Percentiles rank a stretch among this genome's conserved stretches.
Evolutionary conservation across 1,139 yeast genomes (phyloP).

Genomic region (Sugiyamaella pinicola): DNA sequence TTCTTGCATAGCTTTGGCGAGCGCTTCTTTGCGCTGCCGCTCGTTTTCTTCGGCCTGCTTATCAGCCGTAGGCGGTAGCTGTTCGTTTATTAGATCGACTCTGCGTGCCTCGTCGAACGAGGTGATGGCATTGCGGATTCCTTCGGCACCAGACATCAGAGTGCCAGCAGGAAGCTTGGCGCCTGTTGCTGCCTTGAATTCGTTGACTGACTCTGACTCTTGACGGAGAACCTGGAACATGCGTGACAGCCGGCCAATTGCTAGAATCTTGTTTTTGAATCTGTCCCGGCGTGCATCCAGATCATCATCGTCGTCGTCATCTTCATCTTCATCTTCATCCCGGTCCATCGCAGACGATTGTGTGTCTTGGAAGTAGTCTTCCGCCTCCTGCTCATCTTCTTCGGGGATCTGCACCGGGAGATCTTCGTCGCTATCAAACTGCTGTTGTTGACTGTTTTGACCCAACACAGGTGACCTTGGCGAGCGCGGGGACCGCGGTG

Average conservation of each 20-base stretch:
- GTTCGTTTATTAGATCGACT: conserved; percentile 84
- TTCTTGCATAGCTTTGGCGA: conserved; percentile 51
- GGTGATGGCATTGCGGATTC: conserved; percentile 66
- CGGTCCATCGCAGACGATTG: conserved; percentile 9
- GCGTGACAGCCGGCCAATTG: conserved; percentile 91
- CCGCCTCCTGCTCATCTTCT: conserved; percentile 14
- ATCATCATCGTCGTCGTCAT: conserved; percentile 17
- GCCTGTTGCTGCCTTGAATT: conserved; percentile 69
- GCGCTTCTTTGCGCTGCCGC: conserved; percentile 47
- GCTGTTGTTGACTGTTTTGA: conserved; percentile 3
- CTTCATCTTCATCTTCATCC: conserved; percentile 9
- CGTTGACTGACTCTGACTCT: conserved; percentile 86
- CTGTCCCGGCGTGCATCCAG: conserved; percentile 52
- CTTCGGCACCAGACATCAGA: conserved; percentile 78
- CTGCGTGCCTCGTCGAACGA: conserved; percentile 82
- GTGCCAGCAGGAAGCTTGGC: conserved; percentile 80
- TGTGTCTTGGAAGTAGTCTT: conserved; percentile 14
- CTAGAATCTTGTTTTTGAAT: conserved; percentile 84
- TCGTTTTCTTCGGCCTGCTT: conserved; percentile 54
- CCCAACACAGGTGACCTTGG: conserved; percentile 8
- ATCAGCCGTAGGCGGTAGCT: conserved; percentile 79
- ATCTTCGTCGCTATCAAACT: conserved; percentile 17
- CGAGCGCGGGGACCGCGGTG: conserved; percentile 15
- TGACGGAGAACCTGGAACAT: conserved; percentile 90
- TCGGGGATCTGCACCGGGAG: conserved; percentile 17